phyloP scores from a whole-genome alignment of 208 protist genomes.

The Balamuthia mandrillaris region DNA sequence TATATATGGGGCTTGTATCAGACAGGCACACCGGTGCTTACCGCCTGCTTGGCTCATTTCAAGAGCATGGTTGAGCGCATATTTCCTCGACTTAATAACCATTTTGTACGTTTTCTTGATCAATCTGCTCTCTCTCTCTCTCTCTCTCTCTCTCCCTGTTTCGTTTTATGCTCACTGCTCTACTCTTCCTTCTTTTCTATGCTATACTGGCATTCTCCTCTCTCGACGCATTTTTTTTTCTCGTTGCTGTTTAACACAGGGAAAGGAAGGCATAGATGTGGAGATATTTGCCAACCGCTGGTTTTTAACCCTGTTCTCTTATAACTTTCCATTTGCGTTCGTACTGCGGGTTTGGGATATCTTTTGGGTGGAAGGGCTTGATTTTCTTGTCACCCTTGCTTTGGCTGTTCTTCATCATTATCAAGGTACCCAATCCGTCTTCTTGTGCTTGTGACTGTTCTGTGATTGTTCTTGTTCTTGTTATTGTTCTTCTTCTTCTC shows the following conservation, averaged over 20 bases:
- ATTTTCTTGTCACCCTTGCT: conserved; percentile 13
- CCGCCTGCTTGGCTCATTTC: neutral
- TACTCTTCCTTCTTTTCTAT: too few species aligned
- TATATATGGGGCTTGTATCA: conserved; percentile 14
- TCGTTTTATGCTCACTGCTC: too few species aligned
- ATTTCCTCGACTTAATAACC: neutral
- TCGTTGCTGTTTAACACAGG: neutral
- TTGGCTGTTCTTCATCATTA: neutral
- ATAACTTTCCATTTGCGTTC: conserved; percentile 19
- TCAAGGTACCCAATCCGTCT: neutral
- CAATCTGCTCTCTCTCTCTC: too few species aligned
- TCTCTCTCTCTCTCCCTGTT: too few species aligned
- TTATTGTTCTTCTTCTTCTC: too few species aligned
- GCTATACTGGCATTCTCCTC: too few species aligned
- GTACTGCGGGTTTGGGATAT: conserved; percentile 27
- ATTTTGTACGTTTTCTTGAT: neutral
- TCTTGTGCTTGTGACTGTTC: too few species aligned
- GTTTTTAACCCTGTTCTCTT: conserved; percentile 28
- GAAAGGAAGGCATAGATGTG: neutral
- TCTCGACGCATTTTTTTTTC: too few species aligned
- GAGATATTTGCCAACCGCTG: conserved; percentile 37
- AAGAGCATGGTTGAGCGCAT: conserved; percentile 26
- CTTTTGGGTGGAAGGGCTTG: conserved; percentile 5
- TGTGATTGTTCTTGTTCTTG: too few species aligned
- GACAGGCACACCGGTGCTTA: conserved; percentile 13